These are phyloP conservation scores for Ustilago trichophora DNA, from an alignment of 1,284 basidiomycete species.

Conservation along the genomic window DNA sequence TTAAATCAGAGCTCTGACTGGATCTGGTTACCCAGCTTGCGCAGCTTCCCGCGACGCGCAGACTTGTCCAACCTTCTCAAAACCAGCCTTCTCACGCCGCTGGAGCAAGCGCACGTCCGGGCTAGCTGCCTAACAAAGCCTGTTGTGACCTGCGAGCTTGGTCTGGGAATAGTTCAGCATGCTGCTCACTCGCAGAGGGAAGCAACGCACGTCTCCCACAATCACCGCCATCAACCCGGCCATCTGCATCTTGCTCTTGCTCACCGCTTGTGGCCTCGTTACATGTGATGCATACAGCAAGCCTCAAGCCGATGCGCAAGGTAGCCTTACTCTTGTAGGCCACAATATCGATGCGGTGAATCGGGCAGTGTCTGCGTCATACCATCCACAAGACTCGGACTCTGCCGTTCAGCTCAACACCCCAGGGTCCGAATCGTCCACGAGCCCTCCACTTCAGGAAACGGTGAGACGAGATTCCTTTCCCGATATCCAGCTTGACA, in stretches of 20 bases:
- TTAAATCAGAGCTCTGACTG: too few relatives aligned
- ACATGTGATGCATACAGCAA: not conserved
- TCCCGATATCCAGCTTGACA: conserved; percentile 12
- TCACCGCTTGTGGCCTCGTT: not conserved
- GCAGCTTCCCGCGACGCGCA: too few relatives aligned
- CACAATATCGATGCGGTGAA: conserved; percentile 6
- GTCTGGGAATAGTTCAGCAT: conserved; percentile 1
- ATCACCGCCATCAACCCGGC: not conserved
- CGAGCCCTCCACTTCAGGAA: conserved; percentile 5
- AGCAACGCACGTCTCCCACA: not conserved
- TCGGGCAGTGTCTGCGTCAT: conserved; percentile 14
- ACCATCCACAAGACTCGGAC: not conserved
- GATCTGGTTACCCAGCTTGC: too few relatives aligned
- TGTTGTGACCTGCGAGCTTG: too few relatives aligned
- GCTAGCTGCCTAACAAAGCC: too few relatives aligned
- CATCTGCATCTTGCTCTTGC: not conserved
- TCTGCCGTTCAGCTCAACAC: not conserved
- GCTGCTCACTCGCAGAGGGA: not conserved
- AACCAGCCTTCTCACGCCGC: too few relatives aligned
- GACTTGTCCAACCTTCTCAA: too few relatives aligned
- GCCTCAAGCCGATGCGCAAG: not conserved
- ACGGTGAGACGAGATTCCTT: conserved; percentile 7
- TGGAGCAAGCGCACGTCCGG: too few relatives aligned
- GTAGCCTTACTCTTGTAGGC: not conserved
- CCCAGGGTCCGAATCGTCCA: not conserved